A percentile compares a stretch with the other conserved stretches of the same genome.
phyloP scores from a whole-genome alignment of 139 green algal species.

The Closterium sp. region DNA sequence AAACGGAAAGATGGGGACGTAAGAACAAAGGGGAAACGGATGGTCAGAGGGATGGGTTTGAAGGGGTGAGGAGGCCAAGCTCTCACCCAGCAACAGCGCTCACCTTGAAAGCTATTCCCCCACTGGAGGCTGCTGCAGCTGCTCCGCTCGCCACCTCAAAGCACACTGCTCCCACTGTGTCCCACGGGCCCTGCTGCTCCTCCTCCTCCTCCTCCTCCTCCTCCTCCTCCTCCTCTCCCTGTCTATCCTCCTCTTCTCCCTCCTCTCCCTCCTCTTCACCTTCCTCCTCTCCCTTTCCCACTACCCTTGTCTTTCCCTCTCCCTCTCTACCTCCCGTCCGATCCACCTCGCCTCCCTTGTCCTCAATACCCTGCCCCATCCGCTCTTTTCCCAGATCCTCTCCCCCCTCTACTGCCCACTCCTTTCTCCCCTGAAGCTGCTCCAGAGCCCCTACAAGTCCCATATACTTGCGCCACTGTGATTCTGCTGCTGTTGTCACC shows the following conservation, averaged over 20 bases:
- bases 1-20: not conserved
- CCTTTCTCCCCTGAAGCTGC: too few species aligned
- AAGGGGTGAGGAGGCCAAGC: too few species aligned
- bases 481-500: too few species aligned
- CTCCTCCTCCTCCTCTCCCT: not conserved
- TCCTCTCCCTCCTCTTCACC: not conserved
- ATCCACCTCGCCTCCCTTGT: not conserved
- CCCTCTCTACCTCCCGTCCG: not conserved
- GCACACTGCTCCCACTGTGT: not conserved
- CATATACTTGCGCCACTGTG: too few species aligned
- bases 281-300: not conserved
- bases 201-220: conserved; percentile 16
- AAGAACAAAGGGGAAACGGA: not conserved
- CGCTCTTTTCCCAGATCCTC: not conserved
- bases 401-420: not conserved
- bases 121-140: not conserved
- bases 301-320: not conserved
- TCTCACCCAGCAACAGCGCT: not conserved
- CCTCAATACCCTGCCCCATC: not conserved
- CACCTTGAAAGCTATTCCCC: not conserved
- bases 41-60: too few species aligned
- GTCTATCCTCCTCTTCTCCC: not conserved
- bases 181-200: not conserved
- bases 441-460: too few species aligned
- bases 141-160: not conserved